Conservation (phyloP, 257 asterid genomes). For the Mitragyna speciosa region DNA sequence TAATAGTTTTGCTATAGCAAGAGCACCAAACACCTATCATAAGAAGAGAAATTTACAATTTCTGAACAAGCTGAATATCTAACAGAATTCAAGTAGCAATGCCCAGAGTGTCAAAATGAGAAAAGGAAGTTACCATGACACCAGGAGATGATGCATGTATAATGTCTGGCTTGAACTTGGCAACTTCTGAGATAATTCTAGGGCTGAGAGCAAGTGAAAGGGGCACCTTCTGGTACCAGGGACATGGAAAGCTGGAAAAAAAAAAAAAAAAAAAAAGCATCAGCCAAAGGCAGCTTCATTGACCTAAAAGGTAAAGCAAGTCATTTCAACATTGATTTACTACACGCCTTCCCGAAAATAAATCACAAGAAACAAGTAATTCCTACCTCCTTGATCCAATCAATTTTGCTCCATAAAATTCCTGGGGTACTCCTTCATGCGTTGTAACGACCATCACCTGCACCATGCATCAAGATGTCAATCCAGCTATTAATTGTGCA, state of each 20-base stretch:
- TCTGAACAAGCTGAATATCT: not conserved
- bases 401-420: slow-evolving; percentile 91
- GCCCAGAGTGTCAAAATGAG: not conserved
- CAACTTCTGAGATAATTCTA: slow-evolving; percentile 91
- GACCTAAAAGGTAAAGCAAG: not conserved
- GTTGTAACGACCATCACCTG: slow-evolving; percentile 99
- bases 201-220: slow-evolving; percentile 98
- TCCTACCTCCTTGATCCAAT: slow-evolving; percentile 90
- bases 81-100: not conserved
- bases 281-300: slow-evolving; percentile 2
- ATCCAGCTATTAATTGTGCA: slow-evolving; percentile 10
- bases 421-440: slow-evolving; percentile 96
- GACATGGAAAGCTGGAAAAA: slow-evolving; percentile 88
- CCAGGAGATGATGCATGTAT: slow-evolving; percentile 99
- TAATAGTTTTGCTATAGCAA: slow-evolving; percentile 71
- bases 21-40: slow-evolving; percentile 88
- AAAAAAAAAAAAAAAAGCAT: slow-evolving; percentile 19
- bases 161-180: slow-evolving; percentile 90
- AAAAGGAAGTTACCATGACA: slow-evolving; percentile 61
- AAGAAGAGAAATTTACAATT: not conserved
- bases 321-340: not conserved
- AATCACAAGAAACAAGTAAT: not conserved
- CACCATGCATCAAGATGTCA: slow-evolving; percentile 23
- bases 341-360: not conserved
- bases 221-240: slow-evolving; percentile 88